Base-by-base conservation (phyloP, 805 yeast species). In the Saccharomyces eubayanus region DNA sequence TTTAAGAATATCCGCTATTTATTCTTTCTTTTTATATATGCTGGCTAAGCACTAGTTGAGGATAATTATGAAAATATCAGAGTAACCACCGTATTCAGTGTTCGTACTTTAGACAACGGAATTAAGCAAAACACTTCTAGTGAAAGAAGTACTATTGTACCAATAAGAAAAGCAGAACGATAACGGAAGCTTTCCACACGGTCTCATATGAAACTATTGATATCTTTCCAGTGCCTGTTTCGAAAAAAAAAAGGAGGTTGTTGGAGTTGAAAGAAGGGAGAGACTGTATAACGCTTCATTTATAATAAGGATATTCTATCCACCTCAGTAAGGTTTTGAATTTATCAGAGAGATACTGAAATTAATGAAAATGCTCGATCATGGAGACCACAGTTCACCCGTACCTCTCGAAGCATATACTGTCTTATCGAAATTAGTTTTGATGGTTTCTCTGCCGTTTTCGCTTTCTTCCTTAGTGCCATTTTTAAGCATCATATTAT, bases 341-440 rank as follows among this genome's bases (percentile, higher is more conserved):
- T 36, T 8, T 36, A 16, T 16, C 43, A 36, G 20, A 36, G 8
- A 8, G 30, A 14, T 31, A 16, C 8, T 24, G 28, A 16, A 28
- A 27, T 2, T 4, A 14, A n/a, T 29, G 36, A 5, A 31, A 11
- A 21, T 46, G 31, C 41, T 20, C 31, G n/a, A 21, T 59, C 57
- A 75, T 58, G 84, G 84, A 30, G 72, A 71, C 87, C 87, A 83
- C 55, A 83, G 70, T 54, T 78, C 70, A 8, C 89, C 89, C 5
- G 68, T 60, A 5, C 84, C 85, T 68, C 87, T 75, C 47, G 84
- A 79, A 2, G 85, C 87, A 68, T 74, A 84, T 31, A 77, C 74
- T 20, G 79, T 75, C 3, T 73, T 69, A 50, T 75, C 75, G 57
- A 74, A 79, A 21, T 71, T 66, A 53, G 82, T 79, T 55, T 68